Percentiles rank a stretch among this genome's conserved stretches.
Conservation (phyloP, 148 eudicot genomes). For the Nepenthes gracilis region DNA sequence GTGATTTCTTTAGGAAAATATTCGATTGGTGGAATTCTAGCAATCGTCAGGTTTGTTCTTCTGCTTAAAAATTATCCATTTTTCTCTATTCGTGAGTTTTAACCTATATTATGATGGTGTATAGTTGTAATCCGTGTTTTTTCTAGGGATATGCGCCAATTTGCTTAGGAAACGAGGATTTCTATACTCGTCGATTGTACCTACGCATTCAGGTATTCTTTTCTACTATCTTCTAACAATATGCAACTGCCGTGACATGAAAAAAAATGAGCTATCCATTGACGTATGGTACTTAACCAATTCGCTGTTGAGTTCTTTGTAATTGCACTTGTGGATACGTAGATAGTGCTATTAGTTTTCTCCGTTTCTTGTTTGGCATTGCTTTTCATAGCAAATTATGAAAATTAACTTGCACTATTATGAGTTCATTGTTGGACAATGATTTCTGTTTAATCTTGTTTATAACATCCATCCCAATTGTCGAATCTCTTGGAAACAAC, state of each 20-base stretch:
- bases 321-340: no score
- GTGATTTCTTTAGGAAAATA: constrained; percentile 65
- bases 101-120: neutral
- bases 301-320: no score
- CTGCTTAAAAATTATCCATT: neutral
- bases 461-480: no score
- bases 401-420: no score
- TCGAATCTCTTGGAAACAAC: no score
- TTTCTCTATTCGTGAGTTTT: neutral
- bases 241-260: neutral
- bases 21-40: constrained; percentile 65
- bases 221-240: neutral
- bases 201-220: constrained; percentile 68
- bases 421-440: no score
- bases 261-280: neutral
- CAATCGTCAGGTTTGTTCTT: constrained; percentile 46
- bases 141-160: constrained; percentile 90
- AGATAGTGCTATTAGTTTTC: no score
- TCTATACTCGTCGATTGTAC: constrained; percentile 71
- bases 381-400: no score
- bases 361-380: no score
- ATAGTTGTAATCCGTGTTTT: neutral
- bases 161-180: constrained; percentile 89
- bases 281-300: no score
- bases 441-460: no score